phyloP scores from a whole-genome alignment of 345 rosid genomes.

The Excoecaria cochinchinensis region DNA sequence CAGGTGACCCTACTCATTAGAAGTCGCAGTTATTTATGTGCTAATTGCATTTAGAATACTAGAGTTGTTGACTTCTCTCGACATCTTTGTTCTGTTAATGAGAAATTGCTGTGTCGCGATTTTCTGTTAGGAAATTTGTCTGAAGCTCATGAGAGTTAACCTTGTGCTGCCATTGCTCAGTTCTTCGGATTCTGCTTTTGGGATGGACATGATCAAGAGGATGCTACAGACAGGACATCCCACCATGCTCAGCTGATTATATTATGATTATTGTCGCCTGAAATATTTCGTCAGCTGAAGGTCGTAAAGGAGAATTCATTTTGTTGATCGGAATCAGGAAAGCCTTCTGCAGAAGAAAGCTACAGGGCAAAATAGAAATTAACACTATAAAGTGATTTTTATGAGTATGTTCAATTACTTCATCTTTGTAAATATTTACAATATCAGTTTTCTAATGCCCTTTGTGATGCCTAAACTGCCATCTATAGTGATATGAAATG shows the following conservation, averaged over 20 bases:
- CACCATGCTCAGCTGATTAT: constrained; percentile 72
- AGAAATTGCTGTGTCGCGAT: constrained; percentile 28
- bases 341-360: neutral
- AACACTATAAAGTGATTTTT: neutral
- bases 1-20: neutral
- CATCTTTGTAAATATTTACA: neutral
- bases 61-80: constrained; percentile 17
- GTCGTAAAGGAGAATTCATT: neutral
- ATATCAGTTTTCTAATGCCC: neutral
- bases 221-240: constrained; percentile 97
- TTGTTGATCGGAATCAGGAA: too few relatives aligned
- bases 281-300: constrained; percentile 1
- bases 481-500: neutral
- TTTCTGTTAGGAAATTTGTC: constrained; percentile 28
- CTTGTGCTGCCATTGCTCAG: constrained; percentile 54
- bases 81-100: constrained; percentile 26
- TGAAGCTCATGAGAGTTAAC: constrained; percentile 32
- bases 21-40: neutral
- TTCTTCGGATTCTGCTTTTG: constrained; percentile 92
- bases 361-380: neutral
- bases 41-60: constrained; percentile 3
- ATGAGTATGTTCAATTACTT: neutral
- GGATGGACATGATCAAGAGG: constrained; percentile 91
- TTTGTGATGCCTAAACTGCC: neutral
- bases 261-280: neutral